Evolutionary conservation across 2,329 filamentous ascomycete genomes (phyloP), one percentile per base, ranked within the genome.

Genomic region (Aspergillus bombycis): DNA sequence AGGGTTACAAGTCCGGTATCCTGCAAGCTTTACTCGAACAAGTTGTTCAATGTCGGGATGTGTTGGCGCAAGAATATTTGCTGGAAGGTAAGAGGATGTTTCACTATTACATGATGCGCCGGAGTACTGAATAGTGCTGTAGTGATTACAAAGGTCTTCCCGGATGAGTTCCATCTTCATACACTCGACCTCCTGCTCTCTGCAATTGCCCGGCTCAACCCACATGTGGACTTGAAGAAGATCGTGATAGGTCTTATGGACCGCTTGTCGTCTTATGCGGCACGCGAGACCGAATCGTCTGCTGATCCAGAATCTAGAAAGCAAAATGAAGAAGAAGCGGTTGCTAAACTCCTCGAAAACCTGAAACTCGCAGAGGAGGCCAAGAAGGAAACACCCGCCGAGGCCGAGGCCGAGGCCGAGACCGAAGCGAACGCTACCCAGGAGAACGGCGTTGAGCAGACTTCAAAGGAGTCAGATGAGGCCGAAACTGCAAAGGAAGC

Each of bases 221-320:
- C 94, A 0, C 92, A 98, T 74, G 95, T 99, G 72, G 97, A 99
- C 70, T 89, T 99, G 80, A 99, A 99, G 81, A 91, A 92, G 54
- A 99, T 99, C 62, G 94, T 99, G 11, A 97, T 98, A 74, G 95
- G 94, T 30, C 84, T 99, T 64, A 99, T 99, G 96, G 94, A 99
- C 75, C 89, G 95, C 45, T 81, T 99, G 34, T 97, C 95, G 8
- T 90, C 93, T 61, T 99, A 97, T 77, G 94, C 95, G n/a, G 91
- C 95, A 71, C 87, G 94, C 62, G 94, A 98, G 78, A 87, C 92
- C 4, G 89, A 91, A 61, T 84, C 87, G 23, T 83, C 85, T 4
- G 87, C 90, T 45, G 89, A 94, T 71, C 83, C 86, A 6, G 89
- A 92, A 61, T 88, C 94, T 69, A 88, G 88, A 68, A 88, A 89